Evolutionary conservation across 2,329 filamentous ascomycete genomes (phyloP).

Genomic region (Aureobasidium sp.): DNA sequence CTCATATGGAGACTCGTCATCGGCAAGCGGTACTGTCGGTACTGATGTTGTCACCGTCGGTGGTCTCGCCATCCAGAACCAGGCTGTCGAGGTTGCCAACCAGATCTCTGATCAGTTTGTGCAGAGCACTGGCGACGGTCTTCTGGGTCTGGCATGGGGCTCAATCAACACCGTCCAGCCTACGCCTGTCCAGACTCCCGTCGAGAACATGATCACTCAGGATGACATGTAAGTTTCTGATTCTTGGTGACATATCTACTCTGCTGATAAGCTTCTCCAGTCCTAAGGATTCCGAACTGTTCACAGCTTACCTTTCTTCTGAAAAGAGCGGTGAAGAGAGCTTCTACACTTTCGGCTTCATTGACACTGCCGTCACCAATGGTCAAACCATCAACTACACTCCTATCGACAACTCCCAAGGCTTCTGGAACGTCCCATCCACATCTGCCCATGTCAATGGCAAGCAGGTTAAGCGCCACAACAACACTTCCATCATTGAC

Average conservation of each 20-base stretch:
- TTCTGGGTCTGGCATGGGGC: conserved; percentile 55
- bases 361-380: conserved; percentile 55
- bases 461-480: conserved; percentile 38
- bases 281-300: conserved; percentile 42
- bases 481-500: conserved; percentile 61
- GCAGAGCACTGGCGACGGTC: conserved; percentile 50
- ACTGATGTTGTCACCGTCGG: conserved; percentile 56
- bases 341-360: conserved; percentile 68
- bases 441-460: conserved; percentile 50
- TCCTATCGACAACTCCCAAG: conserved; percentile 52
- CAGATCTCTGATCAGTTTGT: conserved; percentile 51
- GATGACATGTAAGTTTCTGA: conserved; percentile 34
- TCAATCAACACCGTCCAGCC: conserved; percentile 30
- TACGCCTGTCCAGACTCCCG: conserved; percentile 50
- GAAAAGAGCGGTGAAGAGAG: conserved; percentile 42
- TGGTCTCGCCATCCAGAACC: conserved; percentile 51
- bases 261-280: conserved; percentile 21
- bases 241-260: background rate
- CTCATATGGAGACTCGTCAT: conserved; percentile 58
- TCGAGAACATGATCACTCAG: conserved; percentile 61
- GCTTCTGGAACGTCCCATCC: conserved; percentile 61
- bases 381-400: conserved; percentile 39
- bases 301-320: conserved; percentile 56
- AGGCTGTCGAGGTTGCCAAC: conserved; percentile 57
- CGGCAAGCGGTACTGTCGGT: conserved; percentile 56